These are phyloP conservation scores for Phytophthora europaea DNA, from an alignment of 352 stramenopile genomes.

Conservation along the genomic window DNA sequence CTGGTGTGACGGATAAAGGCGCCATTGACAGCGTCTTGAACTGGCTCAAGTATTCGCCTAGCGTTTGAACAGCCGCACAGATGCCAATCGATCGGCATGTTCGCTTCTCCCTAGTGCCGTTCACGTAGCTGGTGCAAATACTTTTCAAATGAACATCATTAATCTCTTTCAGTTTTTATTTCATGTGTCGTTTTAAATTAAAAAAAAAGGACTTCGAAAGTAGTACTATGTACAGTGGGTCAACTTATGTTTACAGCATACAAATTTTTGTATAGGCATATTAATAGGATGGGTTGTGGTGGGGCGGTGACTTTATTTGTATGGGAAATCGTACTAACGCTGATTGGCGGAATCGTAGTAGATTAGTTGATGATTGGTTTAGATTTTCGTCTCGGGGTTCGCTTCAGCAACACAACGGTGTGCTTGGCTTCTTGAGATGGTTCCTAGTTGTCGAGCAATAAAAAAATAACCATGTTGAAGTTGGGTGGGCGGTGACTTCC, in stretches of 20 bases:
- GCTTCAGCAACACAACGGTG: background rate
- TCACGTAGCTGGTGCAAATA: too few relatives aligned
- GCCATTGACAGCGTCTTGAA: background rate
- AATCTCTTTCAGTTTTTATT: too few relatives aligned
- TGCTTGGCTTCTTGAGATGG: background rate
- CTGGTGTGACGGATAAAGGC: background rate
- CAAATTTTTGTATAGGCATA: background rate
- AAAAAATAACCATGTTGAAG: too few relatives aligned
- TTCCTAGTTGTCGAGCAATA: too few relatives aligned
- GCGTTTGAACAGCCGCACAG: too few relatives aligned
- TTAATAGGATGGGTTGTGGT: background rate
- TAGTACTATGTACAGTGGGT: background rate
- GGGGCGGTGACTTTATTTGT: background rate
- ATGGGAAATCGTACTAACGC: background rate
- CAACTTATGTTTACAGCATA: background rate
- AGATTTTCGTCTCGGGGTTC: background rate
- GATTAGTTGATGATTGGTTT: background rate
- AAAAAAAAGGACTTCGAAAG: too few relatives aligned
- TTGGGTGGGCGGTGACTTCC: too few relatives aligned
- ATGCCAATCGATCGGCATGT: too few relatives aligned
- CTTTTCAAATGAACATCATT: too few relatives aligned
- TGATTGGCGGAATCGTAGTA: background rate
- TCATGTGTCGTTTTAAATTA: too few relatives aligned
- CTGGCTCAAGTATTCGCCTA: background rate
- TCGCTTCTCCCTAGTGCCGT: too few relatives aligned